Conservation (phyloP, 768 basidiomycete genomes). For the Mrakia gelida region DNA sequence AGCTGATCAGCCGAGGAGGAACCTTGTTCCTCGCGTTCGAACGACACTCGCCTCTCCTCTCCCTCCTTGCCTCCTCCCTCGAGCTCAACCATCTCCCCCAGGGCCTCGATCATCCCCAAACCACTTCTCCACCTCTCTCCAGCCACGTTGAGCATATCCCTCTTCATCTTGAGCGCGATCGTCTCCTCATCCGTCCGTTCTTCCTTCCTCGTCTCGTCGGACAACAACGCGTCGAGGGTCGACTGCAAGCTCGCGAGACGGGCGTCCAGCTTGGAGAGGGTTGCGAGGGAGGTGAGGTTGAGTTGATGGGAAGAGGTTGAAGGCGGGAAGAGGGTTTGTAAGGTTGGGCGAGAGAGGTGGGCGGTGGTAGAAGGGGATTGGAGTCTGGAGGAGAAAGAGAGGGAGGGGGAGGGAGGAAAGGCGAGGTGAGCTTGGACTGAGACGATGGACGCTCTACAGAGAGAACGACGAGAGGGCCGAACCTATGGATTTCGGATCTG, state of each 20-base stretch:
- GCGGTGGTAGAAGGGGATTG: neutral
- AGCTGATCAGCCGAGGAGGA: neutral
- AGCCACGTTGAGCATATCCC: neutral
- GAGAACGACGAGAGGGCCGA: neutral
- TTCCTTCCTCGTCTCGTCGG: neutral
- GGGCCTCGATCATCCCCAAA: neutral
- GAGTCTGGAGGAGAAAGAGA: neutral
- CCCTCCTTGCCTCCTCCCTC: neutral
- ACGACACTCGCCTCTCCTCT: neutral
- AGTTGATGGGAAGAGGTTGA: neutral
- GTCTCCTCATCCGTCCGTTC: conserved; percentile 4
- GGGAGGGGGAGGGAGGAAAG: neutral
- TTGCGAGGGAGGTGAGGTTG: neutral
- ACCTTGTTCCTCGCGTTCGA: neutral
- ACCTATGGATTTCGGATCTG: conserved; percentile 6
- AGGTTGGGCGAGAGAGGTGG: conserved; percentile 1
- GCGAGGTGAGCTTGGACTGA: neutral
- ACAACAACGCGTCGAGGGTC: conserved; percentile 1
- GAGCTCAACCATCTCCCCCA: neutral
- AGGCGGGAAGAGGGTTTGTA: neutral
- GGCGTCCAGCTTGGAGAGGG: neutral
- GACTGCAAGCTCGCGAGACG: neutral
- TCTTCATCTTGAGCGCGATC: neutral
- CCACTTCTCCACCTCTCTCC: neutral
- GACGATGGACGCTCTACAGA: neutral